These are phyloP conservation scores for Rhizopogon rudus DNA, from an alignment of 768 basidiomycete genomes.

Conservation along the genomic window DNA sequence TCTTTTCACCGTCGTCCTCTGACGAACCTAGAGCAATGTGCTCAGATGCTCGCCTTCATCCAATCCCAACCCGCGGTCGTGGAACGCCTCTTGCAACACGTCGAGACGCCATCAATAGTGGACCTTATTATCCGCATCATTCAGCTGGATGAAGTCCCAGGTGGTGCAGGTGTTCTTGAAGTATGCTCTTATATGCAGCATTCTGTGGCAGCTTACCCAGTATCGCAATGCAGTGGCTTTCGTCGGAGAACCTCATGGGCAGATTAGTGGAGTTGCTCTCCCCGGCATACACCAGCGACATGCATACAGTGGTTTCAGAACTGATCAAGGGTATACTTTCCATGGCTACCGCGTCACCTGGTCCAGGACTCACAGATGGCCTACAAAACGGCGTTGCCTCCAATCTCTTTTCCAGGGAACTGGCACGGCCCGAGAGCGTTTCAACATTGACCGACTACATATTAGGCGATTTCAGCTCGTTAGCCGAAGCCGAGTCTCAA, in stretches of 20 bases:
- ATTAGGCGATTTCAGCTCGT: conserved; percentile 52
- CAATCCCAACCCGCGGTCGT: conserved; percentile 77
- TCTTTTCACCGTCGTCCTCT: conserved; percentile 14
- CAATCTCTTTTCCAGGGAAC: conserved; percentile 85
- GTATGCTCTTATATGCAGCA: conserved; percentile 48
- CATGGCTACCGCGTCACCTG: conserved; percentile 85
- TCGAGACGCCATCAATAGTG: conserved; percentile 87
- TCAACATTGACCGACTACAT: conserved; percentile 70
- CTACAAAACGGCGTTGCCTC: conserved; percentile 69
- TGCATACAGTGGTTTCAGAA: conserved; percentile 85
- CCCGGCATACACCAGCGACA: conserved; percentile 65
- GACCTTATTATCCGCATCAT: conserved; percentile 90
- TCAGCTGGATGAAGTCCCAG: conserved; percentile 81
- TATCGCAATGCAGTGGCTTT: conserved; percentile 70
- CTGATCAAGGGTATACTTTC: conserved; percentile 93
- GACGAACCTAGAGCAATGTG: conserved; percentile 11
- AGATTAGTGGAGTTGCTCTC: conserved; percentile 80
- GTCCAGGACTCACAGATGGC: conserved; percentile 64
- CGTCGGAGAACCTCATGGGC: conserved; percentile 75
- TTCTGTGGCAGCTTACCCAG: conserved; percentile 23
- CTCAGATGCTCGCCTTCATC: conserved; percentile 90
- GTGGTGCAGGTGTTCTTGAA: conserved; percentile 80
- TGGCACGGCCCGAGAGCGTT: conserved; percentile 73
- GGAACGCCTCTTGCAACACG: conserved; percentile 75
- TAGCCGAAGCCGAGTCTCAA: conserved; percentile 6